Conservation (phyloP, 345 rosid genomes). For the Dovyalis caffra region DNA sequence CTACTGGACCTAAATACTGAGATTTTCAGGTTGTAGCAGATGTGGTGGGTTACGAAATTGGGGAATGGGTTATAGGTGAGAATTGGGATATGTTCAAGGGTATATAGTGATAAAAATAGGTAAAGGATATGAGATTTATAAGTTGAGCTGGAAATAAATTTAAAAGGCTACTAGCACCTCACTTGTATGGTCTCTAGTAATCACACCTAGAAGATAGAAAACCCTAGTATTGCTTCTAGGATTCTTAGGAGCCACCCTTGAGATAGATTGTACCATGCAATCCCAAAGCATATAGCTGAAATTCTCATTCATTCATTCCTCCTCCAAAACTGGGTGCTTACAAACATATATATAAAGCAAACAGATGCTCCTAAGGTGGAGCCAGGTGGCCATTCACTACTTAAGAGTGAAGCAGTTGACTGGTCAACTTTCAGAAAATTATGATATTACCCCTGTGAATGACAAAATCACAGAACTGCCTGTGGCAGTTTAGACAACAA, state of each 20-base stretch:
- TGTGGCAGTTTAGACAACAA: no score
- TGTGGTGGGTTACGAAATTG: not conserved
- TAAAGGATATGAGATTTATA: not conserved
- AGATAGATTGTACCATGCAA: no score
- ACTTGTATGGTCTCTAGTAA: not conserved
- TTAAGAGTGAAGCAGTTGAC: no score
- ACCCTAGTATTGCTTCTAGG: not conserved
- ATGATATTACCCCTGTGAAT: no score
- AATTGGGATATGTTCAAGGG: not conserved
- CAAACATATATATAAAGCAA: not conserved
- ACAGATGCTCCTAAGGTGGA: not conserved
- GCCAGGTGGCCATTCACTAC: not conserved
- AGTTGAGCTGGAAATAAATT: not conserved
- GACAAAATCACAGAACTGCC: no score
- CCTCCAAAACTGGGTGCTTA: not conserved
- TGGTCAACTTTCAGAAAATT: no score
- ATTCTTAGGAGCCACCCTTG: not conserved
- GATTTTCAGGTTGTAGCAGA: not conserved
- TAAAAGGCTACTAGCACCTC: not conserved
- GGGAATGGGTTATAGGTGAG: not conserved
- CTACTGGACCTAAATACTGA: not conserved
- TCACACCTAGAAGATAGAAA: not conserved
- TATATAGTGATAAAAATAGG: not conserved
- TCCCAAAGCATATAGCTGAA: not conserved
- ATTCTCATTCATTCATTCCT: not conserved